Percentiles rank a stretch among this genome's conserved stretches.
Conservation (phyloP, 352 stramenopile species). For the Pythium folliculosum region DNA sequence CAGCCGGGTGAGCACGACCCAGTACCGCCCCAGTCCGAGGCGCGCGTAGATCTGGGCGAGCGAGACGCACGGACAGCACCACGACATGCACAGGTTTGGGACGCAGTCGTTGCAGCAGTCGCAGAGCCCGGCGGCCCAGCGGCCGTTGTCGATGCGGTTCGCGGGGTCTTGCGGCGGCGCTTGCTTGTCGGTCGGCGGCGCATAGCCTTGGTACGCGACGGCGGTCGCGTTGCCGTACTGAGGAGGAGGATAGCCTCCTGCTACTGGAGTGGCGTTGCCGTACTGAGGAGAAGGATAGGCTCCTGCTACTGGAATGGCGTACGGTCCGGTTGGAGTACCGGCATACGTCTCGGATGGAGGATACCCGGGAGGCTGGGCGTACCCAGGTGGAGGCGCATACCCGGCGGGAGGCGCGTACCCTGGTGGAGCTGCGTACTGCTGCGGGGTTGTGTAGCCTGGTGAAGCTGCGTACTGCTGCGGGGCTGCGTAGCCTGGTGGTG, state of each 20-base stretch:
- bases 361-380: not conserved
- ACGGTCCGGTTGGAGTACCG: not conserved
- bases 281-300: not conserved
- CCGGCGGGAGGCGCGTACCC: too few species aligned
- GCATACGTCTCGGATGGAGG: too few species aligned
- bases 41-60: slow-evolving; percentile 29
- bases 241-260: not conserved
- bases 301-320: not conserved
- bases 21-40: slow-evolving; percentile 20
- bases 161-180: not conserved
- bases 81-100: slow-evolving; percentile 38
- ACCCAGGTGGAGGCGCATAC: not conserved
- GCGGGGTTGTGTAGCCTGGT: not conserved
- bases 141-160: not conserved
- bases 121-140: slow-evolving; percentile 31
- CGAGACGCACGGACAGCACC: slow-evolving; percentile 36
- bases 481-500: not conserved
- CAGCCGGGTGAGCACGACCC: slow-evolving; percentile 11
- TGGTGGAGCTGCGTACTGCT: too few species aligned
- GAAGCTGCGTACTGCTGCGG: not conserved
- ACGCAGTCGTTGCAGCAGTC: slow-evolving; percentile 34
- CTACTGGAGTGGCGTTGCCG: not conserved
- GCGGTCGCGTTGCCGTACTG: slow-evolving; percentile 3
- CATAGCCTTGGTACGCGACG: not conserved
- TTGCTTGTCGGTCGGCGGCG: not conserved